Percentiles rank a stretch among this genome's conserved stretches.
Evolutionary conservation across 2,329 filamentous ascomycete genomes (phyloP).

Genomic region (Talaromyces sp.): DNA sequence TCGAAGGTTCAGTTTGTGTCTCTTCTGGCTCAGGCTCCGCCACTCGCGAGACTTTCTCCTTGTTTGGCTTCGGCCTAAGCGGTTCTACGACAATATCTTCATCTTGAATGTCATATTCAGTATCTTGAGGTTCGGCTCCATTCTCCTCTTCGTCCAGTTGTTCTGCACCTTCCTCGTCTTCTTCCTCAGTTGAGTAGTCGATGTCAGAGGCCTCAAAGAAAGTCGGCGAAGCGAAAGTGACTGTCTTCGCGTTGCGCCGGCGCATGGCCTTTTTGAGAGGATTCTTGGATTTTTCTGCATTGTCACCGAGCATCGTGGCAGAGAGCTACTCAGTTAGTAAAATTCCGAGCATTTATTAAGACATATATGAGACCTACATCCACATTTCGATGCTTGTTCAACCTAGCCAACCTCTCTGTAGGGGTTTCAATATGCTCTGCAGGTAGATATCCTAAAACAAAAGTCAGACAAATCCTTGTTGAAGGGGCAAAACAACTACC

Average conservation of each 20-base stretch:
- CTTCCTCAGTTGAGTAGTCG: slow-evolving; percentile 78
- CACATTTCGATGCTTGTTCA: slow-evolving; percentile 98
- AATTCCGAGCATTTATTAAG: neutral
- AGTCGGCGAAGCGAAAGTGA: slow-evolving; percentile 77
- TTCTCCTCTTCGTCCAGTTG: slow-evolving; percentile 45
- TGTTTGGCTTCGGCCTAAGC: slow-evolving; percentile 39
- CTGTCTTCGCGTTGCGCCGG: slow-evolving; percentile 74
- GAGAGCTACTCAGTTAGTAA: slow-evolving; percentile 48
- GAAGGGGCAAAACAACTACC: slow-evolving; percentile 21
- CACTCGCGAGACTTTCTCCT: slow-evolving; percentile 29
- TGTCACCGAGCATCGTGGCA: slow-evolving; percentile 66
- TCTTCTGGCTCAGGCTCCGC: slow-evolving; percentile 21
- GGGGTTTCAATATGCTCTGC: slow-evolving; percentile 98
- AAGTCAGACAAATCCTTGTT: slow-evolving; percentile 7
- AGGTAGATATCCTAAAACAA: slow-evolving; percentile 72
- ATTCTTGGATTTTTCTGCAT: slow-evolving; percentile 73
- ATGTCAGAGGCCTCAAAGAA: slow-evolving; percentile 84
- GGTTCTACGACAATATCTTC: slow-evolving; percentile 42
- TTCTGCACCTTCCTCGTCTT: slow-evolving; percentile 42
- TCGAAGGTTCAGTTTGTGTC: slow-evolving; percentile 26
- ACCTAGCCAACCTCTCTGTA: slow-evolving; percentile 81
- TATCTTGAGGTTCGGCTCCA: slow-evolving; percentile 29
- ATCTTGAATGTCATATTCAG: slow-evolving; percentile 27
- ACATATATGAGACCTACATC: slow-evolving; percentile 59
- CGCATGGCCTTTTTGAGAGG: slow-evolving; percentile 79